Percentiles rank a stretch among this genome's conserved stretches.
Conservation (phyloP, 2,329 filamentous ascomycete genomes). For the Acarospora socialis region DNA sequence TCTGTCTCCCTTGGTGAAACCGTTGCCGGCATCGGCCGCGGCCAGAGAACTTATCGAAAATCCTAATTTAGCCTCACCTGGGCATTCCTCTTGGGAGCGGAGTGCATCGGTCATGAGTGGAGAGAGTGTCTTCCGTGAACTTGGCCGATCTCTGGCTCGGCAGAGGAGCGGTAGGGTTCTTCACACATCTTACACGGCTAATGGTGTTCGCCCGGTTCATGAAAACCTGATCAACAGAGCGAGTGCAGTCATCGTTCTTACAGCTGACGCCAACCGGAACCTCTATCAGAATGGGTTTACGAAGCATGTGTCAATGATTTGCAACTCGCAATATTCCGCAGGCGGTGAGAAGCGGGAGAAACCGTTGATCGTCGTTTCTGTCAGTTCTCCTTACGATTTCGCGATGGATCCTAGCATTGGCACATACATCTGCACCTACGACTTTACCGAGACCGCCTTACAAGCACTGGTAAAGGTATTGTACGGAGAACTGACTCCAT, state of each 20-base stretch:
- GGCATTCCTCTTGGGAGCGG: constrained; percentile 17
- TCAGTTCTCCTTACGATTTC: constrained; percentile 94
- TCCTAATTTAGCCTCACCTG: constrained; percentile 24
- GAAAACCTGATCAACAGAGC: constrained; percentile 84
- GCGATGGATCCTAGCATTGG: constrained; percentile 81
- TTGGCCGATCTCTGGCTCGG: constrained; percentile 75
- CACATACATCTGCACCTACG: constrained; percentile 89
- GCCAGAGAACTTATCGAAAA: constrained; percentile 54
- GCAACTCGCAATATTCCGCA: constrained; percentile 32
- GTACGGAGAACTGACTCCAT: constrained; percentile 55
- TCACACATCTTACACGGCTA: constrained; percentile 90
- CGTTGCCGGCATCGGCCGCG: constrained; percentile 75
- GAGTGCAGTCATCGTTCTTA: constrained; percentile 77
- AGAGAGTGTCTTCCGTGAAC: constrained; percentile 79
- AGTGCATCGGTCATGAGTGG: constrained; percentile 67
- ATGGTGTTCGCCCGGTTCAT: constrained; percentile 81
- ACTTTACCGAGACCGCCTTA: constrained; percentile 88
- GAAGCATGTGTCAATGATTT: constrained; percentile 93
- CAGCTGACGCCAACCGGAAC: constrained; percentile 86
- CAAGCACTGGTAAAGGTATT: constrained; percentile 69
- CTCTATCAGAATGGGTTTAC: constrained; percentile 89
- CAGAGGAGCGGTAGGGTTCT: constrained; percentile 74
- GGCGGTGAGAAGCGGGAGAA: constrained; percentile 45
- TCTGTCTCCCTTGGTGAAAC: constrained; percentile 79
- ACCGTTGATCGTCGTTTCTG: constrained; percentile 76